Conservation (phyloP, 1,284 basidiomycete species). For the Rhodotorula sp. region DNA sequence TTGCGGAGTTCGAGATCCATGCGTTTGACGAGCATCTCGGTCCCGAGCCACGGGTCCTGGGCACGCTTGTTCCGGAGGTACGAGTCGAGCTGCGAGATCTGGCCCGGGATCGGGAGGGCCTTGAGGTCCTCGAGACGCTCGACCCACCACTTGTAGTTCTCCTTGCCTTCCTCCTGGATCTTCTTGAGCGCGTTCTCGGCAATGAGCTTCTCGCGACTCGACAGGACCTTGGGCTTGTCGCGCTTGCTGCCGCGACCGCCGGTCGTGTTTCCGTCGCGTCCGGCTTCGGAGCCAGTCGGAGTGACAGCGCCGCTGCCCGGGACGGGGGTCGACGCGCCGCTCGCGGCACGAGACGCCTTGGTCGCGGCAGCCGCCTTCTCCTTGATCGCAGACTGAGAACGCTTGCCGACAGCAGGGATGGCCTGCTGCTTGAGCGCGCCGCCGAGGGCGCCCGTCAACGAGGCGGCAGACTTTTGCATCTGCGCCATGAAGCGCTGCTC, state of each 20-base stretch:
- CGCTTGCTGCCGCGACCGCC: conserved; percentile 44
- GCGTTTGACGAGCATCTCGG: conserved; percentile 58
- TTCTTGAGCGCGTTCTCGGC: conserved; percentile 56
- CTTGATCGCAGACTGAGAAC: conserved; percentile 19
- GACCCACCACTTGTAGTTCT: conserved; percentile 57
- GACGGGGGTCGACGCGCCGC: conserved; percentile 13
- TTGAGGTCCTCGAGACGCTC: conserved; percentile 52
- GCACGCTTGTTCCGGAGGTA: conserved; percentile 55
- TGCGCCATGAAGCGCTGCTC: conserved; percentile 61
- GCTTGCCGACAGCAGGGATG: conserved; percentile 52
- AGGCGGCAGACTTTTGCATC: conserved; percentile 61
- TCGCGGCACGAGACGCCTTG: conserved; percentile 10
- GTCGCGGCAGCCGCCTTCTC: conserved; percentile 22
- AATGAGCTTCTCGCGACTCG: conserved; percentile 50
- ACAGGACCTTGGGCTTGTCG: conserved; percentile 37
- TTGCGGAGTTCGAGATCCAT: conserved; percentile 57
- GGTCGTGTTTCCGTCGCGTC: conserved; percentile 40
- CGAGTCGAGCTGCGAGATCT: conserved; percentile 48
- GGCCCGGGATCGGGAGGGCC: conserved; percentile 42
- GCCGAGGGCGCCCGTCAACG: conserved; percentile 63
- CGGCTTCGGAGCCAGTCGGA: conserved; percentile 22
- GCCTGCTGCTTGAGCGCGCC: conserved; percentile 56
- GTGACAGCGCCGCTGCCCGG: conserved; percentile 14
- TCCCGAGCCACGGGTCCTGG: conserved; percentile 53
- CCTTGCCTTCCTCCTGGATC: conserved; percentile 48